phyloP scores from a whole-genome alignment of 805 yeast species.

The Yarrowia deformans region DNA sequence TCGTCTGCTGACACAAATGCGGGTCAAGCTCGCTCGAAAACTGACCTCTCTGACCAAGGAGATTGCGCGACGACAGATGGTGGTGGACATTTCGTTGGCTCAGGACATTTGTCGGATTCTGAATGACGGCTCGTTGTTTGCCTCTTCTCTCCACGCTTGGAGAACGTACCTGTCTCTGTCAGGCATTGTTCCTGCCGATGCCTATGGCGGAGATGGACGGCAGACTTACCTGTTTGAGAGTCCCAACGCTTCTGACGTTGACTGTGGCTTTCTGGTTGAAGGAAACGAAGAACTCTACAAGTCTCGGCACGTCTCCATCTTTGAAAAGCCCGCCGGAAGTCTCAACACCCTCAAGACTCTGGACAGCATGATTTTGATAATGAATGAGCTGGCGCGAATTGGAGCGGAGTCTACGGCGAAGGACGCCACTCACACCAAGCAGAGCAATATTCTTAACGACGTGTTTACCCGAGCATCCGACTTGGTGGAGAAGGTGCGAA shows the following conservation, averaged over 20 bases:
- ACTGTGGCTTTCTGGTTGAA: constrained; percentile 13
- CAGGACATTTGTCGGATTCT: constrained; percentile 28
- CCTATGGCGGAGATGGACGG: background rate
- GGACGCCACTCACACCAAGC: background rate
- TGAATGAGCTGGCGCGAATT: constrained; percentile 12
- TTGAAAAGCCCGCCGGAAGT: constrained; percentile 1
- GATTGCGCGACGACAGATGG: constrained; percentile 16
- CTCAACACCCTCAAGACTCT: constrained; percentile 11
- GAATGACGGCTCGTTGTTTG: constrained; percentile 7
- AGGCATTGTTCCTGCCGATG: constrained; percentile 20
- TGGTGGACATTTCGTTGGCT: constrained; percentile 8
- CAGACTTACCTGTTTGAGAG: constrained; percentile 16
- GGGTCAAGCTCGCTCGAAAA: constrained; percentile 29
- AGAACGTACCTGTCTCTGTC: background rate
- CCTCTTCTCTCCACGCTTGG: constrained; percentile 18
- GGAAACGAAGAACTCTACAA: background rate
- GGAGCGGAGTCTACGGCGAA: background rate
- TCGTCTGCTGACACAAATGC: background rate
- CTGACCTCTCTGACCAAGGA: constrained; percentile 21
- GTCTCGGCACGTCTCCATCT: background rate
- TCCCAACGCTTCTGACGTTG: background rate
- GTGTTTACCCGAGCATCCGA: background rate
- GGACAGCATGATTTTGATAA: background rate
- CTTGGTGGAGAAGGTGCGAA: background rate
- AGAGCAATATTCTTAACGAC: background rate